phyloP scores from a whole-genome alignment of 768 basidiomycete genomes.

The Termitomyces sp. region DNA sequence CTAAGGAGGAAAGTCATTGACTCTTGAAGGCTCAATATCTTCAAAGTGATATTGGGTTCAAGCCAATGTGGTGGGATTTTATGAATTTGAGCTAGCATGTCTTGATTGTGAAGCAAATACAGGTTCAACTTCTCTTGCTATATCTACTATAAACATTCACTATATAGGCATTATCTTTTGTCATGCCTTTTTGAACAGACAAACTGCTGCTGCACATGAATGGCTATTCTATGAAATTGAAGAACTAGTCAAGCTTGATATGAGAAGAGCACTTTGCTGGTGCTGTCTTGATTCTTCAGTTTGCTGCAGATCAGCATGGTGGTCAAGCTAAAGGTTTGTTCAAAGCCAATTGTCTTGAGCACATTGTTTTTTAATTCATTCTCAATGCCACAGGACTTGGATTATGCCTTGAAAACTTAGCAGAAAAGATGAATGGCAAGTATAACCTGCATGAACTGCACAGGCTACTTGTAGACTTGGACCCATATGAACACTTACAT shows the following conservation, averaged over 20 bases:
- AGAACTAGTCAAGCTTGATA: conserved; percentile 16
- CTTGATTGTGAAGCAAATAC: neutral
- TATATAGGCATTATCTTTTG: neutral
- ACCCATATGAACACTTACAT: conserved; percentile 19
- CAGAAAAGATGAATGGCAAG: neutral
- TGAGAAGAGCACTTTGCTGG: conserved; percentile 13
- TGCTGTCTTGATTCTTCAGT: conserved; percentile 19
- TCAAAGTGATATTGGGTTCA: conserved; percentile 24
- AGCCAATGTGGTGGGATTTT: conserved; percentile 19
- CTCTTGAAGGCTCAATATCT: conserved; percentile 16
- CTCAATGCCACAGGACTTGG: too few species aligned
- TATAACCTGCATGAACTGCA: conserved; percentile 19
- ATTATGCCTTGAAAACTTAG: conserved; percentile 13
- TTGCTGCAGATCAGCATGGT: conserved; percentile 16
- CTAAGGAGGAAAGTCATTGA: conserved; percentile 10
- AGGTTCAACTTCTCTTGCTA: neutral
- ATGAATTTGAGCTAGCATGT: conserved; percentile 20
- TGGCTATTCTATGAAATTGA: conserved; percentile 13
- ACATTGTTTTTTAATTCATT: too few species aligned
- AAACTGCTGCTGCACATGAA: conserved; percentile 16
- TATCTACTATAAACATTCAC: too few species aligned
- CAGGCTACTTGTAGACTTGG: conserved; percentile 5
- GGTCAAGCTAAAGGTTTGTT: conserved; percentile 18
- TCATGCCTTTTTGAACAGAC: conserved; percentile 1
- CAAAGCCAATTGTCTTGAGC: too few species aligned